Evolutionary conservation across 1,284 basidiomycete genomes (phyloP), one percentile per base, ranked within the genome.

Genomic region (Pseudozyma tsukubaensis): DNA sequence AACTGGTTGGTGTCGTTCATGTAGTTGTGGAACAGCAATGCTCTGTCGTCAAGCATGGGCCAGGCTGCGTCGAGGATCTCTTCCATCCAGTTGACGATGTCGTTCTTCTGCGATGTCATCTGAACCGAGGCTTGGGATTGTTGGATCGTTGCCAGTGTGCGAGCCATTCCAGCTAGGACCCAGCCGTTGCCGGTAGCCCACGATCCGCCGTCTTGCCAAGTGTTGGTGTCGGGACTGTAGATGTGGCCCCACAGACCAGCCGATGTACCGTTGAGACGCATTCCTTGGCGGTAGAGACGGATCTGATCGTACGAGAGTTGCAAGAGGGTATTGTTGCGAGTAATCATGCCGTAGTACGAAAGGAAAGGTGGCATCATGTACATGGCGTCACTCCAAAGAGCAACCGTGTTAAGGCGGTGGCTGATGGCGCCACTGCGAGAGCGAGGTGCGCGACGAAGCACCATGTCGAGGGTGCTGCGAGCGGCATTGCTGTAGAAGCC

Each of bases 281-380:
- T 83, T 6, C 74, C 79, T 1, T 88, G 85, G 16, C 94, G 89
- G 83, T 97, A 96, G 0, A 94, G 86, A 49, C 87, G 87, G 71
- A 92, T 90, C 83, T 97, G 95, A 39, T 88, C 89, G 85, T 93
- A 92, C 0, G 93, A 91, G 56, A 89, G 88, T 36, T 86, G 83
- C 10, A 96, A 80, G 24, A 94, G 86, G 1, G 89, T 89, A 43
- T 88, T 84, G 85, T 96, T 94, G 34, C 86, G 81, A 0, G 89
- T 89, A 29, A 89, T 77, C 36, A 90, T 89, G 34, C 92, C 95
- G 83, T 94, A 95, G 85, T 92, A 94, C 0, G 94, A 93, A 10
- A 97, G 85, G 85, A 95, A 97, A 0, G 94, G 94, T 0, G 94
- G 94, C 0, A 92, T 91, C 93, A 95, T 94, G 85, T 92, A 94